Base-by-base conservation (phyloP, 106 monocot genomes). In the Amphibolis antarctica region DNA sequence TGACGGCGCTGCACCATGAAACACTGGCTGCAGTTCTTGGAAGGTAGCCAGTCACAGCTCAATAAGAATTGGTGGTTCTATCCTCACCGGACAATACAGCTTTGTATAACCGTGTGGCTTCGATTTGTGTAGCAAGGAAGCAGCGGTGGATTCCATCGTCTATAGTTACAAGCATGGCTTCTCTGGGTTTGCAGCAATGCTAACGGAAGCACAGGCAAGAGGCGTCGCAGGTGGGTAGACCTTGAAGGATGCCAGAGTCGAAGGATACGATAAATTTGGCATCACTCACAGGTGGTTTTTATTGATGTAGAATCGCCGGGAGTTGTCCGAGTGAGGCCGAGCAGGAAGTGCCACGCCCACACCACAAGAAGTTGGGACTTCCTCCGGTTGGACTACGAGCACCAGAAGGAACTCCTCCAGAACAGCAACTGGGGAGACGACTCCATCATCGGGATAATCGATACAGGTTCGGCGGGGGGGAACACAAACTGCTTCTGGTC, bases 281-380 rank as follows among this genome's bases (percentile, higher is more conserved):
- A 9, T 29, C 14, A 44, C 14, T 63, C 4, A 44, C 19, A 23
- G 4, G 11, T 55, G 24, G 10, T 18, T 12, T 46, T 12, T 10
- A 46, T 63, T 3, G 10, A 18, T 74, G 57, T 73, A 89, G 88
- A 73, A 60, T 62, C 67, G 25, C 72, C 84, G n/a, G 85, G 74
- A 64, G 81, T 89, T 23, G 69, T 79, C 36, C 55, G 66, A n/a
- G 81, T 89, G 4, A 52, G 76, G 45, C 79, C 63, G 17, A 85
- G 85, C 55, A 69, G 79, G 51, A 77, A 79, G 53, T 74, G 76
- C 50, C 44, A 66, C 18, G 58, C 79, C 31, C 88, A 89, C 55
- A 84, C 88, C 0, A 89, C 88, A 4, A 79, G 88, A 72, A 85
- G 79, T 53, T 89, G 88, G 88, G 85, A 84, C 68, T 89, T 89